These are phyloP conservation scores for Papiliotrema fonsecae DNA, from an alignment of 1,284 basidiomycete genomes.

Conservation along the genomic window DNA sequence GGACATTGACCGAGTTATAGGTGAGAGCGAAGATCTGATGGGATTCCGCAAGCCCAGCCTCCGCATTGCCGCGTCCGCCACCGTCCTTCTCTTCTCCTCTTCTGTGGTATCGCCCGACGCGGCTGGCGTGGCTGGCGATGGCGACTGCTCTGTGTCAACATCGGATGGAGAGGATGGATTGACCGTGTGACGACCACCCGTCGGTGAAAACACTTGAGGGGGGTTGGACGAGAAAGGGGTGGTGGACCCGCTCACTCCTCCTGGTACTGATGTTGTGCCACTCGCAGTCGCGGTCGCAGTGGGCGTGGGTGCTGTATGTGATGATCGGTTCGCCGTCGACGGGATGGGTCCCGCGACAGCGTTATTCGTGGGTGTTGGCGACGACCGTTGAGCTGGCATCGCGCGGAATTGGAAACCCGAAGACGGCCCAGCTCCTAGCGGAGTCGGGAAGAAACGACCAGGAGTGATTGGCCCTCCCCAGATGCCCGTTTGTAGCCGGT, in stretches of 20 bases:
- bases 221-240: constrained; percentile 40
- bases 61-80: constrained; percentile 30
- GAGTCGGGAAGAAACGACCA: constrained; percentile 32
- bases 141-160: constrained; percentile 1
- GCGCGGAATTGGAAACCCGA: constrained; percentile 1
- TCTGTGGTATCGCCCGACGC: not conserved
- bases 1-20: not conserved
- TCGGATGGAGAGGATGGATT: not conserved
- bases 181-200: not conserved
- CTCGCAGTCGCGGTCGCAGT: not conserved
- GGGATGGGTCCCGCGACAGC: too few relatives aligned
- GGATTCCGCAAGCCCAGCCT: constrained; percentile 12
- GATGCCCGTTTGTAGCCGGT: constrained; percentile 33
- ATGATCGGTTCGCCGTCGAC: too few relatives aligned
- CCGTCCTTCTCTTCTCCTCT: constrained; percentile 12
- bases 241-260: constrained; percentile 11
- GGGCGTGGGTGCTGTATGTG: not conserved
- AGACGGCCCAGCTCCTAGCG: constrained; percentile 30
- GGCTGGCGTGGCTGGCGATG: not conserved
- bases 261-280: not conserved
- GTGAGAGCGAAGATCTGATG: not conserved
- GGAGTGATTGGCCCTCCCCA: constrained; percentile 42
- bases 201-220: constrained; percentile 32
- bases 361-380: not conserved
- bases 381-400: not conserved